Evolutionary conservation across 345 rosid species (phyloP).

Genomic region (Diplotaxis tenuifolia): DNA sequence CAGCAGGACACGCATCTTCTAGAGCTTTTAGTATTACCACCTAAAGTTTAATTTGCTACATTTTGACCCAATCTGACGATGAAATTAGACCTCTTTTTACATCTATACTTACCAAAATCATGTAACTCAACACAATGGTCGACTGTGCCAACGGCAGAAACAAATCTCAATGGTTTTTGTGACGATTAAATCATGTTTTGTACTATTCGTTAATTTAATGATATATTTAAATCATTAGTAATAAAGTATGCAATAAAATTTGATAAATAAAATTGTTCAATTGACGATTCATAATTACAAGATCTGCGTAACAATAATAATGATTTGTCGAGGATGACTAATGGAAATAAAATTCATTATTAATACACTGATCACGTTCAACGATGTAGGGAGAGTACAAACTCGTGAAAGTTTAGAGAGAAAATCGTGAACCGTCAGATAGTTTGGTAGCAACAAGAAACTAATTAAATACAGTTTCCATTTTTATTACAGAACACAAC

Average conservation of each 20-base stretch:
- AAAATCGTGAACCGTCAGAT: background rate
- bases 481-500: background rate
- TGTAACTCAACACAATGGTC: background rate
- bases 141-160: background rate
- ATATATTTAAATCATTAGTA: too few relatives aligned
- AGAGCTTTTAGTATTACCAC: background rate
- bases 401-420: background rate
- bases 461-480: constrained; percentile 20
- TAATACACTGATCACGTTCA: background rate
- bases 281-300: background rate
- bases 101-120: background rate
- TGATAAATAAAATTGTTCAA: background rate
- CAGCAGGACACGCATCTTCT: background rate
- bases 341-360: background rate
- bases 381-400: background rate
- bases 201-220: background rate
- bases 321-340: background rate
- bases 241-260: background rate
- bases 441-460: background rate
- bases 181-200: background rate
- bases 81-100: background rate
- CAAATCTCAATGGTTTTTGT: background rate
- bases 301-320: background rate
- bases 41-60: background rate
- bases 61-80: background rate